Evolutionary conservation across 2,329 filamentous ascomycete species (phyloP).

Genomic region (Xylaria sp.): DNA sequence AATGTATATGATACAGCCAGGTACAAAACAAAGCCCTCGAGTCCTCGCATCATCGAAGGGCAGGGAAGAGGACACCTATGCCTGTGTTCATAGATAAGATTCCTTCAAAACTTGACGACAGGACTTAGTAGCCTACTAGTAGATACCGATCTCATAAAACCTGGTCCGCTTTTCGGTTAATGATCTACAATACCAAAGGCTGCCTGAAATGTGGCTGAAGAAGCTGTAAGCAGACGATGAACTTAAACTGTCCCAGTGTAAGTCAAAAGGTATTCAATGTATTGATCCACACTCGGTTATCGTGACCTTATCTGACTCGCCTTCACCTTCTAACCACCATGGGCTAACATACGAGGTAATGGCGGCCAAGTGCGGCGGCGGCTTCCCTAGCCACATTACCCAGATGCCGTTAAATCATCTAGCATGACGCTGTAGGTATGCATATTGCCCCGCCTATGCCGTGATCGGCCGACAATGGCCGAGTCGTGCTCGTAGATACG

Average conservation of each 20-base stretch:
- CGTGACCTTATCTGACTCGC: neutral
- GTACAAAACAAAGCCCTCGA: neutral
- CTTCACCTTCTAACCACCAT: neutral
- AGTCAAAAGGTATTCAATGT: neutral
- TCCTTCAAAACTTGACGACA: neutral
- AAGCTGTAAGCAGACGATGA: neutral
- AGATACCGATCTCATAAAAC: neutral
- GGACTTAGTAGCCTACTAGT: neutral
- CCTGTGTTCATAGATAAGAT: neutral
- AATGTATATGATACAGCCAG: neutral
- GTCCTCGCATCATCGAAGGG: neutral
- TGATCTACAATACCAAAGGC: neutral
- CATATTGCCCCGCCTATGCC: slow-evolving; percentile 35
- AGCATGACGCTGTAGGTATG: slow-evolving; percentile 13
- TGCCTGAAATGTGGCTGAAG: slow-evolving; percentile 4
- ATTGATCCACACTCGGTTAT: neutral
- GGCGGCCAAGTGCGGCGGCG: slow-evolving; percentile 19
- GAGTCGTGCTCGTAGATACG: neutral
- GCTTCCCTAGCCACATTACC: neutral
- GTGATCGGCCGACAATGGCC: slow-evolving; percentile 38
- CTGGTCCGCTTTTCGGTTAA: neutral
- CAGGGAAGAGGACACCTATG: neutral
- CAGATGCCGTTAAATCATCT: neutral
- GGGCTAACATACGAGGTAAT: slow-evolving; percentile 11
- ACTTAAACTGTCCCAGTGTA: too few relatives aligned